These are phyloP conservation scores for Xylaria sp. DNA, from an alignment of 2,329 filamentous ascomycete genomes.

Conservation along the genomic window DNA sequence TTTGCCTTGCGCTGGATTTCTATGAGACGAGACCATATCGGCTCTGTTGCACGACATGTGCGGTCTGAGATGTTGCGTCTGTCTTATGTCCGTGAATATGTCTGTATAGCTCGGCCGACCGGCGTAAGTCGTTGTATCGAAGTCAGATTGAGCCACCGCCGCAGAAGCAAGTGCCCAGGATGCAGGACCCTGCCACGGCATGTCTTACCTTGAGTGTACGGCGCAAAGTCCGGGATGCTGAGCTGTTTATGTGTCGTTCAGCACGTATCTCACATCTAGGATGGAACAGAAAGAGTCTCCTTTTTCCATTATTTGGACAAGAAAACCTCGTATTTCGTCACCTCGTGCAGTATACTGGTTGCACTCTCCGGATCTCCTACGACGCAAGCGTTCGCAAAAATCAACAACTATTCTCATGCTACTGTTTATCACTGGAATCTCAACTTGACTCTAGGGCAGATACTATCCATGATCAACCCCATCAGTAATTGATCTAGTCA, in stretches of 20 bases:
- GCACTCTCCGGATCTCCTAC: neutral
- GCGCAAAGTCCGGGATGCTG: neutral
- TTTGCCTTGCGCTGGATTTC: no score
- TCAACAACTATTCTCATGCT: neutral
- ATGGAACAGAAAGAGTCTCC: no score
- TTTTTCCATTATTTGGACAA: no score
- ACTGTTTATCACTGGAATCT: neutral
- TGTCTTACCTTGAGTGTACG: neutral
- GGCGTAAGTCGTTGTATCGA: neutral
- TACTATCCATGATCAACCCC: no score
- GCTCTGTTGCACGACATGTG: no score
- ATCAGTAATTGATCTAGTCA: neutral
- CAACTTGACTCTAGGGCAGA: neutral
- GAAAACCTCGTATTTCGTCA: no score
- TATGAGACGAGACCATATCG: no score
- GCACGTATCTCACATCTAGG: neutral
- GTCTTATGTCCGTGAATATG: no score
- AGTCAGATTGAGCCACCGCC: neutral
- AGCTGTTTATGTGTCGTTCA: neutral
- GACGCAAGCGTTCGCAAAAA: neutral
- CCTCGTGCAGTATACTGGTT: neutral
- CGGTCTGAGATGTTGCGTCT: no score
- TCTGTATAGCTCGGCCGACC: neutral
- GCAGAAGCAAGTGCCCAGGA: neutral
- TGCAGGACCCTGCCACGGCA: neutral